phyloP scores from a whole-genome alignment of 1,284 basidiomycete genomes.

The Fomitopsis palustris region DNA sequence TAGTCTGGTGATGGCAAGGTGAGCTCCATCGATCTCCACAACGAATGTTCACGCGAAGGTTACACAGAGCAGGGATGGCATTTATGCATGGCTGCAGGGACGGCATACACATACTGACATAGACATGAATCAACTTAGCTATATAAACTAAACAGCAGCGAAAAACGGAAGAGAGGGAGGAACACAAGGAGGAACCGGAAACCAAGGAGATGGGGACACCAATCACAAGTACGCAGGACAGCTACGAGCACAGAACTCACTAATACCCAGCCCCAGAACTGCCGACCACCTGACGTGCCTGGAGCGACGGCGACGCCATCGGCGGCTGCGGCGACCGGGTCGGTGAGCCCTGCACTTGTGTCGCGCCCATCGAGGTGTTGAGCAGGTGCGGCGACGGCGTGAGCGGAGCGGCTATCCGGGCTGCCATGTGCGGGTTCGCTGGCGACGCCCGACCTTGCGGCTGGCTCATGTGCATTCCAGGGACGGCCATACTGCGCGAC shows the following conservation, averaged over 20 bases:
- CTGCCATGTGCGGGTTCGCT: conserved; percentile 21
- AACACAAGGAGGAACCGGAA: neutral
- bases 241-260: neutral
- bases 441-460: conserved; percentile 31
- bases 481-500: conserved; percentile 27
- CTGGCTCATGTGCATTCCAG: conserved; percentile 30
- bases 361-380: conserved; percentile 42
- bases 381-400: conserved; percentile 54
- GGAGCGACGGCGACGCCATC: conserved; percentile 51
- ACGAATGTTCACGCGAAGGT: neutral
- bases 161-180: neutral
- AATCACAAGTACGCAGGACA: neutral
- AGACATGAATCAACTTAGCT: neutral
- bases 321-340: conserved; percentile 53
- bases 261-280: conserved; percentile 43
- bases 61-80: neutral
- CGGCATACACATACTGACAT: conserved; percentile 1
- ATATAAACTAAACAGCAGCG: conserved; percentile 3
- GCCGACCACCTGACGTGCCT: conserved; percentile 51
- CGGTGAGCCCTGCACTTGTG: conserved; percentile 50
- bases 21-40: too few relatives aligned
- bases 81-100: neutral
- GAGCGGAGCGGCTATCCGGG: conserved; percentile 30
- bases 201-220: neutral
- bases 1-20: too few relatives aligned